Evolutionary conservation across 106 monocot genomes (phyloP), one percentile per base, ranked within the genome.

Genomic region (Agapanthus africanus): DNA sequence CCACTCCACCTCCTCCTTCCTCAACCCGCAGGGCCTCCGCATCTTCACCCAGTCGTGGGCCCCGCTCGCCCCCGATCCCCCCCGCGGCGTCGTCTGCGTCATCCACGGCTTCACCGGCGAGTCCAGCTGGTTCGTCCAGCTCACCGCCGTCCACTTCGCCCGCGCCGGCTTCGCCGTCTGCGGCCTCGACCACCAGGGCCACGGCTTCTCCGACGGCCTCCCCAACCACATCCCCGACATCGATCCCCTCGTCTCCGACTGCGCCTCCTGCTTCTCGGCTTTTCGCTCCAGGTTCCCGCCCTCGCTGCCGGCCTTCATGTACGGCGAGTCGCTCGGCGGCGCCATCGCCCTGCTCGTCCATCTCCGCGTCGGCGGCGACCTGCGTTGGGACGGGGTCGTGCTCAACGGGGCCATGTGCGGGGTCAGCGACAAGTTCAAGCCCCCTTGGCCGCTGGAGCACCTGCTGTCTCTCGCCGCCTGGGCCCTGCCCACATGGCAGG

Each of bases 401-500:
- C 91, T 95, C 41, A 88, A 88, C 81, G 88, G 95, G 21, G 91
- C 95, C 49, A 88, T 95, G 95, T 95, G 95, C 76, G 88, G 88
- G 59, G 76, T 95, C 79, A 95, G 91, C 82, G 71, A 74, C 65
- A 86, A 86, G 76, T 85, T 95, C 80, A 95, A 84, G 86, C 95
- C 88, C 13, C 88, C 85, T 15, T 88, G 91, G 88, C 86, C 91
- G 40, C 79, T 95, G 50, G 95, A 91, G 86, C 83, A 86, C 70
- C 69, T 95, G 9, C 84, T 95, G n/a, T 77, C 73, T 36, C 23
- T 88, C 14, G 86, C 77, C 6, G 88, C 91, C 11, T 44, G 47
- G 5, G 16, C 82, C 21, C 46, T 77, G 19, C 88, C 95, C 25
- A 95, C 91, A 15, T 91, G 95, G 95, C 72, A 57, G 37, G n/a